Evolutionary conservation across 2,329 filamentous ascomycete species (phyloP).

Genomic region (Colletotrichum euphorbiae): DNA sequence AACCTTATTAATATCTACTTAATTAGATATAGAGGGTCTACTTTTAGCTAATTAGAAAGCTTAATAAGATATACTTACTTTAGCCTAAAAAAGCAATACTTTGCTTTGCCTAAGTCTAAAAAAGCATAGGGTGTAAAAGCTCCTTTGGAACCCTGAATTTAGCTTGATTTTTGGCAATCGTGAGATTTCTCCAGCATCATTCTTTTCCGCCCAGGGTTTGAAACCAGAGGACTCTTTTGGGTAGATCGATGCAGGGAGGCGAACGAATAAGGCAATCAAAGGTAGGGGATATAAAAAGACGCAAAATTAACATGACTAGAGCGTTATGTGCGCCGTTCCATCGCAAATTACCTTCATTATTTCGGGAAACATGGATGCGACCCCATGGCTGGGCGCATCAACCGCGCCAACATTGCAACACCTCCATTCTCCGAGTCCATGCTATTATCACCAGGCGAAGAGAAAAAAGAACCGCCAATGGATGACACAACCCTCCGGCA

Average conservation of each 20-base stretch:
- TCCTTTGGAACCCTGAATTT: no score
- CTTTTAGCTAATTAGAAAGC: no score
- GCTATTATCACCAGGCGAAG: no score
- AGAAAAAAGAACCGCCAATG: not conserved
- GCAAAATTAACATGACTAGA: conserved; percentile 1
- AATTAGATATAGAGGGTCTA: no score
- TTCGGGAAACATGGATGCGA: conserved; percentile 18
- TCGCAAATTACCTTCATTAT: conserved; percentile 27
- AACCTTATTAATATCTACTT: no score
- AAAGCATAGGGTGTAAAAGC: no score
- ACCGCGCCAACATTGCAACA: not conserved
- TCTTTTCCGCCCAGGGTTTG: no score
- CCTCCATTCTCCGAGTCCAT: no score
- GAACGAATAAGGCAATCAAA: not conserved
- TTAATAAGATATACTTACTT: no score
- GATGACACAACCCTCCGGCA: not conserved
- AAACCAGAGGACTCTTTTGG: no score
- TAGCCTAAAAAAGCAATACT: no score
- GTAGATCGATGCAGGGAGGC: conserved; percentile 27
- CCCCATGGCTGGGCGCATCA: not conserved
- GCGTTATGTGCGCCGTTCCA: conserved; percentile 15
- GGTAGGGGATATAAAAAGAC: not conserved
- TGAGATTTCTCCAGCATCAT: not conserved
- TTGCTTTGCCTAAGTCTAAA: no score
- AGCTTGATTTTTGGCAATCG: not conserved